Conservation (phyloP, 1,284 basidiomycete genomes). For the Butyriboletus appendiculatus region DNA sequence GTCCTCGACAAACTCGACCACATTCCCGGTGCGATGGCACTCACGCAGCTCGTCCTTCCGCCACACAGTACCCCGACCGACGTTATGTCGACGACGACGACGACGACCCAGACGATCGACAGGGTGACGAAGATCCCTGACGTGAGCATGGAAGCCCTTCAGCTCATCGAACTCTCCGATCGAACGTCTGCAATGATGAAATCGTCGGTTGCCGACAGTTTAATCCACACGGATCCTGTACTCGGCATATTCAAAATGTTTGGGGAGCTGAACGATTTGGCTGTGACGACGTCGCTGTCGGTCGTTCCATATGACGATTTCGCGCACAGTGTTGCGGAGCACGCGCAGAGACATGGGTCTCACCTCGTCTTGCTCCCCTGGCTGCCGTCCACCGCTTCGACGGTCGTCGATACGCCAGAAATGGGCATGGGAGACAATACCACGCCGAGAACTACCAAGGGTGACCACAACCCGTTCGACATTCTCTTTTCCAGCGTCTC, state of each 20-base stretch:
- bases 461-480: constrained; percentile 57
- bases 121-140: constrained; percentile 8
- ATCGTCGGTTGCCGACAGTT: constrained; percentile 73
- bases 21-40: constrained; percentile 71
- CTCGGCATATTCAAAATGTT: constrained; percentile 86
- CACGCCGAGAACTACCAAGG: constrained; percentile 5
- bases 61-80: not conserved
- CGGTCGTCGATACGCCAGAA: constrained; percentile 7
- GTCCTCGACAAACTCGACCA: constrained; percentile 91
- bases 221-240: constrained; percentile 77
- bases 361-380: constrained; percentile 89
- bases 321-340: constrained; percentile 65
- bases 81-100: not conserved
- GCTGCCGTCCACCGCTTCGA: constrained; percentile 40
- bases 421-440: not conserved
- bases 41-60: constrained; percentile 57
- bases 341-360: constrained; percentile 59
- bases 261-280: constrained; percentile 72
- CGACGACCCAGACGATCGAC: not conserved
- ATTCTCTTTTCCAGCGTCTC: constrained; percentile 48
- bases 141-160: constrained; percentile 63
- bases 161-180: constrained; percentile 88
- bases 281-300: constrained; percentile 66
- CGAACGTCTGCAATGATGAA: constrained; percentile 91
- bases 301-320: constrained; percentile 73